Conservation (phyloP, 2,329 filamentous ascomycete species). For the Leptographium lundbergii region DNA sequence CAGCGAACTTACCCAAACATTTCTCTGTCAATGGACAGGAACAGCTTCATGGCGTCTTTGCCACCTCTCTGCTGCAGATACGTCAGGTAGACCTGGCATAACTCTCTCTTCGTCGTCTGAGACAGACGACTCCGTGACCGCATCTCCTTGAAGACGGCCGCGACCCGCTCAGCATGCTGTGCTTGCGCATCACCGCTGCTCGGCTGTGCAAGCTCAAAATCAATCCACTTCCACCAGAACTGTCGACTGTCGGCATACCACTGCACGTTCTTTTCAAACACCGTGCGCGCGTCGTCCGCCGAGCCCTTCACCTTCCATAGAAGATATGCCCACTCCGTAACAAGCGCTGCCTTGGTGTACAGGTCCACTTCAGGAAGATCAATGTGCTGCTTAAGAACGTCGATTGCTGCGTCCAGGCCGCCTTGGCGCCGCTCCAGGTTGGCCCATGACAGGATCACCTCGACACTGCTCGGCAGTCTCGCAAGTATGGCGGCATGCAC, state of each 20-base stretch:
- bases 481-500: constrained; percentile 74
- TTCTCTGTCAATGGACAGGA: constrained; percentile 69
- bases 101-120: constrained; percentile 53
- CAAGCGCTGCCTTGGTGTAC: constrained; percentile 73
- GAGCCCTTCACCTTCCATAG: constrained; percentile 81
- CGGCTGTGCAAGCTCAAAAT: constrained; percentile 80
- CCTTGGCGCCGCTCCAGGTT: constrained; percentile 75
- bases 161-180: constrained; percentile 60
- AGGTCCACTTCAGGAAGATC: constrained; percentile 59
- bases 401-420: constrained; percentile 73
- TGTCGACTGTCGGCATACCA: constrained; percentile 74
- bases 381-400: constrained; percentile 70
- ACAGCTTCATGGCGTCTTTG: constrained; percentile 76
- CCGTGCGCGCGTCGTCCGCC: constrained; percentile 64
- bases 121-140: constrained; percentile 60
- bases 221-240: constrained; percentile 83
- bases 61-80: constrained; percentile 76
- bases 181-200: constrained; percentile 51
- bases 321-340: constrained; percentile 77
- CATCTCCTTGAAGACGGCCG: constrained; percentile 66
- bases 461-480: constrained; percentile 66
- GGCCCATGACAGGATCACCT: constrained; percentile 78
- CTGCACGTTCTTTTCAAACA: constrained; percentile 72
- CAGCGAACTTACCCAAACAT: constrained; percentile 58
- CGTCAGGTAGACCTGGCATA: constrained; percentile 66